phyloP scores from a whole-genome alignment of 2,329 filamentous ascomycete genomes.

The Colletotrichum destructivum region DNA sequence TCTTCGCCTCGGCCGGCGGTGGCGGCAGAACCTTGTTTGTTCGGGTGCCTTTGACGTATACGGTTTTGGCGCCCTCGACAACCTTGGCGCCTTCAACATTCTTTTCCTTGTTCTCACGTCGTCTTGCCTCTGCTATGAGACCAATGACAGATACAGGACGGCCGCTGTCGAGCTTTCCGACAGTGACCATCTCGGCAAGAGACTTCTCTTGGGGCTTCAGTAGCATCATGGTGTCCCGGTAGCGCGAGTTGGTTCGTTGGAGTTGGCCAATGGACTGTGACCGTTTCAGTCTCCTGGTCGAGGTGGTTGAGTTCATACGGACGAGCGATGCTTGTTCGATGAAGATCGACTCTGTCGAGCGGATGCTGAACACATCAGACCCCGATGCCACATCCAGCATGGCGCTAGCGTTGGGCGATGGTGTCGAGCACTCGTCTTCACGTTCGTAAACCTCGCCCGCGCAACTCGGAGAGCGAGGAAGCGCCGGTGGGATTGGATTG shows the following conservation, averaged over 20 bases:
- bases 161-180: conserved; percentile 15
- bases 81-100: conserved; percentile 49
- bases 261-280: conserved; percentile 57
- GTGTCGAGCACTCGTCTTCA: conserved; percentile 17
- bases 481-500: conserved; percentile 42
- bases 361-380: conserved; percentile 53
- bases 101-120: conserved; percentile 45
- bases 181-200: conserved; percentile 21
- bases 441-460: conserved; percentile 52
- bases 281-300: conserved; percentile 48
- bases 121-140: conserved; percentile 45
- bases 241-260: conserved; percentile 49
- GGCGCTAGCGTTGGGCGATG: conserved; percentile 38
- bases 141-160: conserved; percentile 50
- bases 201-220: conserved; percentile 9
- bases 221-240: conserved; percentile 47
- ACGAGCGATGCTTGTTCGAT: conserved; percentile 59
- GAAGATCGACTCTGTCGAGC: conserved; percentile 54
- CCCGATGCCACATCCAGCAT: conserved; percentile 48
- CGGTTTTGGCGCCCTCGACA: conserved; percentile 49
- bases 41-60: conserved; percentile 50
- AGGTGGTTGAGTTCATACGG: conserved; percentile 51
- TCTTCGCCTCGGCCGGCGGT: conserved; percentile 43
- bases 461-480: conserved; percentile 51
- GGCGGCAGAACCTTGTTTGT: conserved; percentile 50